Evolutionary conservation across 805 yeast species (phyloP).

Genomic region (Schwanniomyces polymorphus): DNA sequence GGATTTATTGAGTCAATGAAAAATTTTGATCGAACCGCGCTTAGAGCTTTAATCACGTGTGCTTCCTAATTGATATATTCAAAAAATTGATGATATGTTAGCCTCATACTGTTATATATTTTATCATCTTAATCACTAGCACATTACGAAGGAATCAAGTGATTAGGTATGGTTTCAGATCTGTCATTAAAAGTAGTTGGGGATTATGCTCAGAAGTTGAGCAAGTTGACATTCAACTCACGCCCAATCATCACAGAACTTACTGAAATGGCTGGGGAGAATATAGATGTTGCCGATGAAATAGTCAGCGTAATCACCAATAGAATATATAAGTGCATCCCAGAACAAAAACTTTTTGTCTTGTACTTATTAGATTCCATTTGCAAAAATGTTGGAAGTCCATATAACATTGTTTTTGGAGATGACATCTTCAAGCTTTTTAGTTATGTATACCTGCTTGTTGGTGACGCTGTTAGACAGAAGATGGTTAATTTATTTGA

Average conservation of each 20-base stretch:
- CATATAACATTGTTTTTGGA: constrained; percentile 80
- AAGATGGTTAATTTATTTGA: constrained; percentile 76
- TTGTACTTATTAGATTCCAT: constrained; percentile 88
- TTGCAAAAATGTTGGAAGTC: constrained; percentile 86
- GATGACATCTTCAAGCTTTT: constrained; percentile 67
- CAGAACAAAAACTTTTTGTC: constrained; percentile 80
- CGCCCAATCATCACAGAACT: constrained; percentile 84
- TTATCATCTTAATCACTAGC: neutral
- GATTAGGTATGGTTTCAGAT: constrained; percentile 5
- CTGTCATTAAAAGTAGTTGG: constrained; percentile 14
- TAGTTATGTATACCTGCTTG: constrained; percentile 75
- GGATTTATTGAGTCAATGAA: neutral
- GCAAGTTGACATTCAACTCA: constrained; percentile 82
- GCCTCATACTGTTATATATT: neutral
- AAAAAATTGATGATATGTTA: neutral
- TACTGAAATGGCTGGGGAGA: constrained; percentile 86
- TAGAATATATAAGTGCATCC: constrained; percentile 74
- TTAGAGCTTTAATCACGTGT: constrained; percentile 2
- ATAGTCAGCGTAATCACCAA: constrained; percentile 74
- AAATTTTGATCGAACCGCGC: constrained; percentile 6
- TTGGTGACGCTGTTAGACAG: constrained; percentile 70
- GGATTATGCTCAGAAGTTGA: constrained; percentile 71
- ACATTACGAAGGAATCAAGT: neutral
- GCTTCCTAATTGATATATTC: constrained; percentile 1
- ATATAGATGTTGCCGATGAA: constrained; percentile 70